Percentiles rank a stretch among this genome's conserved stretches.
Conservation (phyloP, 345 rosid genomes). For the Bretschneidera sinensis region DNA sequence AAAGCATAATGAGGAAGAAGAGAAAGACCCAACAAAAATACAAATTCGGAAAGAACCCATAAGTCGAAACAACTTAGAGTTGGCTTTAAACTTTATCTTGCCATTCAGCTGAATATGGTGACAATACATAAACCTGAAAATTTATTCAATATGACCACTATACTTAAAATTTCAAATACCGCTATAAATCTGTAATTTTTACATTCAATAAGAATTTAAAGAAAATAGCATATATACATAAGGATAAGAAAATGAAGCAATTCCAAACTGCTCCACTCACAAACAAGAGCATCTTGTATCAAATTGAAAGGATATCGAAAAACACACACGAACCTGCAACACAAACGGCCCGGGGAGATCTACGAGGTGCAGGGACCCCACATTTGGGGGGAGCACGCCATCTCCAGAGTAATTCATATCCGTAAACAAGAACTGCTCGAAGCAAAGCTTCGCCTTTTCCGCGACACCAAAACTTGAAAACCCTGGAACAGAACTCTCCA, state of each 20-base stretch:
- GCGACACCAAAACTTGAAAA: slow-evolving; percentile 38
- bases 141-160: too few species aligned
- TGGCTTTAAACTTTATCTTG: too few species aligned
- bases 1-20: too few species aligned
- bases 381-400: slow-evolving; percentile 70
- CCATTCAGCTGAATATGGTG: too few species aligned
- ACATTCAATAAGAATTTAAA: neutral
- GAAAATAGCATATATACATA: neutral
- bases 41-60: too few species aligned
- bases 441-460: slow-evolving; percentile 73
- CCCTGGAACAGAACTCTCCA: slow-evolving; percentile 38
- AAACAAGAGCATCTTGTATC: slow-evolving; percentile 4
- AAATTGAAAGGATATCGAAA: neutral
- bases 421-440: slow-evolving; percentile 64
- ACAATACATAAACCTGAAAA: too few species aligned
- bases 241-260: neutral
- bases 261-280: neutral
- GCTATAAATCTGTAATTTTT: too few species aligned
- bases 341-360: slow-evolving; percentile 85
- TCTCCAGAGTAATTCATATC: slow-evolving; percentile 78
- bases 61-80: too few species aligned
- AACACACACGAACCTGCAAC: slow-evolving; percentile 52
- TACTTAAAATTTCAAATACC: too few species aligned
- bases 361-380: slow-evolving; percentile 59
- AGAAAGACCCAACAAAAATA: too few species aligned